These are phyloP conservation scores for Sonneratia caseolaris DNA, from an alignment of 345 rosid species.

Conservation along the genomic window DNA sequence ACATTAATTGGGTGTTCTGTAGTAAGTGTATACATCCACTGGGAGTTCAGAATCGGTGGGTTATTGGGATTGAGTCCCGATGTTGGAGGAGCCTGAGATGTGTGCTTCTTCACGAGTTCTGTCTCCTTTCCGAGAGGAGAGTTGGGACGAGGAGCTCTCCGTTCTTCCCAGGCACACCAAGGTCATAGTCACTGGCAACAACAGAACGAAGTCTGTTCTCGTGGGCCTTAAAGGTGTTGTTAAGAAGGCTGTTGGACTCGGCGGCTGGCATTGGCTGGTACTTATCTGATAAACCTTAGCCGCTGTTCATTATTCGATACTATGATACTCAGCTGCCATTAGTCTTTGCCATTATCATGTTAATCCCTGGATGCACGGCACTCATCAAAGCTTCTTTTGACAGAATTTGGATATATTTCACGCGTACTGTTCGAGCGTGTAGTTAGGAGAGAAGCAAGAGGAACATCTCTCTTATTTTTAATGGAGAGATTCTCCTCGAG, in stretches of 20 bases:
- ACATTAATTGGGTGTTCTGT: not conserved
- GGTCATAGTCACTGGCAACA: conserved; percentile 59
- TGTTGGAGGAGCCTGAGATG: conserved; percentile 32
- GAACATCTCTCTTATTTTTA: not conserved
- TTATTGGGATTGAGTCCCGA: not conserved
- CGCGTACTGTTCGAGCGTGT: not conserved
- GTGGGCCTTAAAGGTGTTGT: conserved; percentile 71
- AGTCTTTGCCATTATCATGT: not conserved
- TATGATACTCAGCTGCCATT: not conserved
- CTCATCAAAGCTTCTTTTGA: not conserved
- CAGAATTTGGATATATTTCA: not conserved
- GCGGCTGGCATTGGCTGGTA: conserved; percentile 85
- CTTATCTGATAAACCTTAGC: not conserved
- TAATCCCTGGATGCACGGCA: not conserved
- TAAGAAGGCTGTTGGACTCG: conserved; percentile 67
- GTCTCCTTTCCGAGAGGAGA: conserved; percentile 48
- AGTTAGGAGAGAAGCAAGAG: not conserved
- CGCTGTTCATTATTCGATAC: not conserved
- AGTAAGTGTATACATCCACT: not conserved
- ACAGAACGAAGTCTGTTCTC: conserved; percentile 54
- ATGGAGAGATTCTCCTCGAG: not conserved
- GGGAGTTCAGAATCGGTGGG: not conserved
- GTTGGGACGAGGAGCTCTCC: conserved; percentile 56
- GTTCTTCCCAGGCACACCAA: conserved; percentile 65
- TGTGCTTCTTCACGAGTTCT: conserved; percentile 29